Evolutionary conservation across 1,284 basidiomycete genomes (phyloP), one percentile per base, ranked within the genome.

Genomic region (Neolentinus lepideus): DNA sequence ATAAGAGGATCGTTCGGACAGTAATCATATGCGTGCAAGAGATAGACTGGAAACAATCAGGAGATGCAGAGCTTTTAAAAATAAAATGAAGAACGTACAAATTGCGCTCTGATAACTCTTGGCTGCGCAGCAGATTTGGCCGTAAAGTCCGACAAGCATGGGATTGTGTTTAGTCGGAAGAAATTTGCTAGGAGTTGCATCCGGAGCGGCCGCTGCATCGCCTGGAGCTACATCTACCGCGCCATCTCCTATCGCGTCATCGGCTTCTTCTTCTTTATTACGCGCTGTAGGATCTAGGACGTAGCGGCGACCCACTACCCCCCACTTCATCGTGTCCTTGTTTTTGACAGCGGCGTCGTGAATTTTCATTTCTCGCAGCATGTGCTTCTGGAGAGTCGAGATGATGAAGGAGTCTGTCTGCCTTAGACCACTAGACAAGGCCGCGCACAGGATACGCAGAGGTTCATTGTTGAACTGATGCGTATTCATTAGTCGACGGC

Each of bases 101-200:
- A 97, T 83, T 0, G 93, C 91, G 56, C 89, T 89, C 65, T 97
- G 92, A 67, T 90, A 95, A 62, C 91, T 94, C 70, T 85, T 90
- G 2, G 90, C 87, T 1, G 84, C 83, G 8, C 93, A 79, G 67
- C 93, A 88, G 59, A 95, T 81, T 66, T 92, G 90, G 0, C 92
- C 94, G 66, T 98, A 97, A n/a, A 93, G 74, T 1, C 88, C 76
- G 31, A 92, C 80, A 54, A 85, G 77, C 22, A 89, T 71, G 0
- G 94, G 90, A 59, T 90, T 94, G 29, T 79, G 71, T 66, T 85
- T 88, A 8, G 78, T 90, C 0, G 92, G 92, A 46, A 84, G 21
- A 31, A 16, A 16, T 14, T 11, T 21, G 24, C 22, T 26, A n/a
- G 47, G 22, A 3, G 10, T 11, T 25, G 47, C 12, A 11, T 68